Evolutionary conservation across 805 yeast species (phyloP).

Genomic region (Priceomyces haplophilus): DNA sequence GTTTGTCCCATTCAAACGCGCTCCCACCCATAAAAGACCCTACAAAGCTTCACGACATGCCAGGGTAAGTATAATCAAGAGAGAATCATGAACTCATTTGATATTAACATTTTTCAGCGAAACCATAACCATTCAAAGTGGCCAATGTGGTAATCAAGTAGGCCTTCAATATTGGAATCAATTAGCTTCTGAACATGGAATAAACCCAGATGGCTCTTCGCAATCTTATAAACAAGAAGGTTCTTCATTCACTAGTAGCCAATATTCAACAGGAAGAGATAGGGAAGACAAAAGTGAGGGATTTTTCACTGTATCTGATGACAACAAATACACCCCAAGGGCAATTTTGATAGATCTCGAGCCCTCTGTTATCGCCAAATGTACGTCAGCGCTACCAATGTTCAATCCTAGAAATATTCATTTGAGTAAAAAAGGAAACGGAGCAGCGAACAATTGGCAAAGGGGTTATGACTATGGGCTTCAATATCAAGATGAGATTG

Average conservation of each 20-base stretch:
- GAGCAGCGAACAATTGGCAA: conserved; percentile 97
- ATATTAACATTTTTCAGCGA: conserved; percentile 40
- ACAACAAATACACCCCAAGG: conserved; percentile 81
- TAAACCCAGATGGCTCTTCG: conserved; percentile 60
- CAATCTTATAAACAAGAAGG: conserved; percentile 31
- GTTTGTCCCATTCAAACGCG: not conserved
- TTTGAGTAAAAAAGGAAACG: conserved; percentile 75
- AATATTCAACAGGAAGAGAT: conserved; percentile 5
- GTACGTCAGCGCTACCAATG: conserved; percentile 52
- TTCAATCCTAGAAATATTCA: conserved; percentile 83
- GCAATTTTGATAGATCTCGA: conserved; percentile 84
- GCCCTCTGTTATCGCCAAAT: conserved; percentile 78
- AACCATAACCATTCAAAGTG: conserved; percentile 68
- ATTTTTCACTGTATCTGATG: conserved; percentile 75
- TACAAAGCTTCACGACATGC: conserved; percentile 12
- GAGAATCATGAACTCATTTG: not conserved
- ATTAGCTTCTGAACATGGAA: conserved; percentile 82
- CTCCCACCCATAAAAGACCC: not conserved
- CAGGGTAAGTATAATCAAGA: conserved; percentile 17
- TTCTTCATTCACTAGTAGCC: conserved; percentile 14
- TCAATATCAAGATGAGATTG: conserved; percentile 63
- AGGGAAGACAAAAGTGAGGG: conserved; percentile 72
- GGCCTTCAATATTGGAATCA: conserved; percentile 93
- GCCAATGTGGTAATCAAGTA: conserved; percentile 97
- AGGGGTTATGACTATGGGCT: conserved; percentile 80